Evolutionary conservation across 2,329 filamentous ascomycete species (phyloP).

Genomic region (Trichophyton equinum): DNA sequence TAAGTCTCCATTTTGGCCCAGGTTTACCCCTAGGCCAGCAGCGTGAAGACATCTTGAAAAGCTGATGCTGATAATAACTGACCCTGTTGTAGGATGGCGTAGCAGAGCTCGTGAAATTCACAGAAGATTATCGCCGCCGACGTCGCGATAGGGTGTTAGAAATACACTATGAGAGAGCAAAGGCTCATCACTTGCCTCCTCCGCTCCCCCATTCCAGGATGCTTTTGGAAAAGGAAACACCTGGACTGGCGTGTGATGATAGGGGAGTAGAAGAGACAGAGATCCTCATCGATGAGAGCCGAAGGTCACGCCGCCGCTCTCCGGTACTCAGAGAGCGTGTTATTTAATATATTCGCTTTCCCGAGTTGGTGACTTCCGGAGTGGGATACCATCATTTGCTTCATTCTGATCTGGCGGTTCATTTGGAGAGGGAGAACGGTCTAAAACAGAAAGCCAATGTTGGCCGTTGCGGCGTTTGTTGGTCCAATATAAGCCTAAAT

Average conservation of each 20-base stretch:
- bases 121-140: conserved; percentile 64
- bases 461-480: too few relatives aligned
- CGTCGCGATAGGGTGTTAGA: conserved; percentile 47
- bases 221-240: neutral
- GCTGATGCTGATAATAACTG: neutral
- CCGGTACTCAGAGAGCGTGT: neutral
- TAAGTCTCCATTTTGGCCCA: conserved; percentile 41
- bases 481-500: too few relatives aligned
- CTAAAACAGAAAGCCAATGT: too few relatives aligned
- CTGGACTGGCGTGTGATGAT: neutral
- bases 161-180: conserved; percentile 38
- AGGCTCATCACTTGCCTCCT: conserved; percentile 8
- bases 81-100: conserved; percentile 60
- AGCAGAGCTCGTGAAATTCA: conserved; percentile 65
- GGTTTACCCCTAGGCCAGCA: neutral
- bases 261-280: conserved; percentile 1
- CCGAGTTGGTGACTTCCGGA: neutral
- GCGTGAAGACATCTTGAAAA: too few relatives aligned
- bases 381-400: too few relatives aligned
- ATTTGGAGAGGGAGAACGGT: too few relatives aligned
- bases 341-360: neutral
- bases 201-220: conserved; percentile 2
- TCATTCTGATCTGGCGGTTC: too few relatives aligned
- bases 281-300: neutral
- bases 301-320: neutral